phyloP scores from a whole-genome alignment of 192 early-diverging fungal species.

The Coemansia sp. region DNA sequence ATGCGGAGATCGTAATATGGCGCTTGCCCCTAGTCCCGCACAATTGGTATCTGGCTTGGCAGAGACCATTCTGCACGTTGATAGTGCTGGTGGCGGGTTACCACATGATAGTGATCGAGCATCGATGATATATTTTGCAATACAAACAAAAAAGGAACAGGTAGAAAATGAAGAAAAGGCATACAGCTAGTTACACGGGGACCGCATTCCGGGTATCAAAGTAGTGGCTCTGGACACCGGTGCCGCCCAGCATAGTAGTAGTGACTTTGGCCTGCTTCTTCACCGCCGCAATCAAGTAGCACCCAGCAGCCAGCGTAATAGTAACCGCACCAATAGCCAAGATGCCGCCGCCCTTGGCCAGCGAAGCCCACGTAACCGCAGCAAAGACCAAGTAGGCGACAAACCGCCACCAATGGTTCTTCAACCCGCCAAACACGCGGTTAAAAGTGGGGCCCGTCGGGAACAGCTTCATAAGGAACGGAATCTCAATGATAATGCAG shows the following conservation, averaged over 20 bases:
- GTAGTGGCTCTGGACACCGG: constrained; percentile 24
- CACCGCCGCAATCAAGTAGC: constrained; percentile 50
- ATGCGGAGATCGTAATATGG: background rate
- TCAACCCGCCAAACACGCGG: constrained; percentile 31
- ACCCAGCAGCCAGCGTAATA: constrained; percentile 35
- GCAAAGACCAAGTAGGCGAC: constrained; percentile 50
- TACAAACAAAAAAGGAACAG: background rate
- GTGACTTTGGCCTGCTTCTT: constrained; percentile 49
- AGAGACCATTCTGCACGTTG: background rate
- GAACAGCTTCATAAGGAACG: constrained; percentile 35
- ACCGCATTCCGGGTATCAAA: constrained; percentile 30
- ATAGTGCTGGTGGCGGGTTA: background rate
- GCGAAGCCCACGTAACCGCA: constrained; percentile 53
- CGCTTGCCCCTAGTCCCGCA: background rate
- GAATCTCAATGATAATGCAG: constrained; percentile 48
- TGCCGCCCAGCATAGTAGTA: constrained; percentile 34
- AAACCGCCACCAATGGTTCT: constrained; percentile 53
- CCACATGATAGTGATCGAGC: background rate
- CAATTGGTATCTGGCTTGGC: background rate
- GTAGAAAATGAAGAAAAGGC: background rate
- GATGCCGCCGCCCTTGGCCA: constrained; percentile 43
- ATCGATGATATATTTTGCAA: background rate
- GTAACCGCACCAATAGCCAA: constrained; percentile 49
- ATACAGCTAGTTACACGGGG: constrained; percentile 12
- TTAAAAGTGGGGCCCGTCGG: constrained; percentile 45